Evolutionary conservation across 768 basidiomycete species (phyloP).

Genomic region (Termitomyces bulborhizus): DNA sequence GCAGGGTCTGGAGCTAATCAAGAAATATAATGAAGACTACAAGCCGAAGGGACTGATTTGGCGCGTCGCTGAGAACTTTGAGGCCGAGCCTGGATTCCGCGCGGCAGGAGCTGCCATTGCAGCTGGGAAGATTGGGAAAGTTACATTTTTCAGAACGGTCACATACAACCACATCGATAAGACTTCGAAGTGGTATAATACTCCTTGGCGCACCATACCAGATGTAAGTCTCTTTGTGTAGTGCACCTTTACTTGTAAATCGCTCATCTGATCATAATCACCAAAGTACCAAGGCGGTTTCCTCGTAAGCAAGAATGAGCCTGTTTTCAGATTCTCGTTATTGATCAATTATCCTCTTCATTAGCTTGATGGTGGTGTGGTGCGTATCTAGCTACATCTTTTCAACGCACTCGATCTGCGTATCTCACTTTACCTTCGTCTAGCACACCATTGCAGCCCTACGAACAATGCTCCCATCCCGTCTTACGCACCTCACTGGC

Average conservation of each 20-base stretch:
- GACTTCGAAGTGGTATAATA: conserved; percentile 72
- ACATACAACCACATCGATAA: conserved; percentile 49
- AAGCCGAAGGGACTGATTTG: conserved; percentile 66
- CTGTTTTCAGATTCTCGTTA: conserved; percentile 1
- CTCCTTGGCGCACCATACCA: conserved; percentile 78
- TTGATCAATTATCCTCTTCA: background rate
- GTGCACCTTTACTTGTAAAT: conserved; percentile 10
- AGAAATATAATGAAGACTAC: conserved; percentile 57
- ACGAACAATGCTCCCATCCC: conserved; percentile 49
- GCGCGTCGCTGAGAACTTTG: conserved; percentile 78
- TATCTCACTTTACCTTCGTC: background rate
- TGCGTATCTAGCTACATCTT: conserved; percentile 23
- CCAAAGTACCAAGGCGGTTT: conserved; percentile 75
- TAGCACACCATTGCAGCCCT: conserved; percentile 67
- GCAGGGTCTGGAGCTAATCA: conserved; percentile 56
- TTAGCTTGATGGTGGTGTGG: conserved; percentile 76
- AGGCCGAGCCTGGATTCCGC: conserved; percentile 56
- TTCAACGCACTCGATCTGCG: background rate
- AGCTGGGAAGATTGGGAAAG: conserved; percentile 63
- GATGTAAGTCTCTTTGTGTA: conserved; percentile 41
- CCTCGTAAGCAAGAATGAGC: conserved; percentile 42
- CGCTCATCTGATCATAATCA: background rate
- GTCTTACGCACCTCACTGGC: conserved; percentile 51
- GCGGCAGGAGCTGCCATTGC: conserved; percentile 42
- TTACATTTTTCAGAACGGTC: conserved; percentile 59